phyloP scores from a whole-genome alignment of 108 stramenopile species.

The Stephanodiscus minutulus region DNA sequence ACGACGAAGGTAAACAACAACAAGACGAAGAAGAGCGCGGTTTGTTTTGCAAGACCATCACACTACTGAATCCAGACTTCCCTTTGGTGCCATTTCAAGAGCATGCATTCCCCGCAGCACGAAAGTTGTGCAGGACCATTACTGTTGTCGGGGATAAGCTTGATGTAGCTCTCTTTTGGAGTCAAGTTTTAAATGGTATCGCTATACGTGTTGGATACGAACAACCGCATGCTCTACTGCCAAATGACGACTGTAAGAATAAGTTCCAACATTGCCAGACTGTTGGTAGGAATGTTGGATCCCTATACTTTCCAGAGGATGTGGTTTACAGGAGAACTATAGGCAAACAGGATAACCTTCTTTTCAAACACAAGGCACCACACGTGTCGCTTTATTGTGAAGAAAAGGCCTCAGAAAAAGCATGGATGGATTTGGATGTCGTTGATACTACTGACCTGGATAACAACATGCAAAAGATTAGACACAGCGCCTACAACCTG shows the following conservation, averaged over 20 bases:
- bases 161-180: conserved; percentile 50
- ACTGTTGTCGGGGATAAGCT: conserved; percentile 48
- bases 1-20: not conserved
- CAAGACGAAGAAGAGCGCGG: not conserved
- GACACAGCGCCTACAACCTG: conserved; percentile 49
- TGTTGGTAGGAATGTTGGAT: conserved; percentile 9
- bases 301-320: not conserved
- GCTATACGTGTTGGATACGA: not conserved
- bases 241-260: not conserved
- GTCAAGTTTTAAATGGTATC: conserved; percentile 41
- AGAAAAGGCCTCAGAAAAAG: not conserved
- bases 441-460: conserved; percentile 58
- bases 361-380: not conserved
- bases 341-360: not conserved
- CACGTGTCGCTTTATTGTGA: not conserved
- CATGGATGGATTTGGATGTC: conserved; percentile 50
- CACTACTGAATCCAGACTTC: conserved; percentile 55
- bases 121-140: conserved; percentile 36
- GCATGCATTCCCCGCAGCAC: conserved; percentile 33
- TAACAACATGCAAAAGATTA: conserved; percentile 42
- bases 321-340: not conserved
- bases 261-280: not conserved
- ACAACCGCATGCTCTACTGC: conserved; percentile 7
- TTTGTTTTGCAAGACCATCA: conserved; percentile 38
- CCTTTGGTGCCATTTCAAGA: conserved; percentile 43